Conservation (phyloP, 2,329 filamentous ascomycete genomes). For the Nectriaceae sp. region DNA sequence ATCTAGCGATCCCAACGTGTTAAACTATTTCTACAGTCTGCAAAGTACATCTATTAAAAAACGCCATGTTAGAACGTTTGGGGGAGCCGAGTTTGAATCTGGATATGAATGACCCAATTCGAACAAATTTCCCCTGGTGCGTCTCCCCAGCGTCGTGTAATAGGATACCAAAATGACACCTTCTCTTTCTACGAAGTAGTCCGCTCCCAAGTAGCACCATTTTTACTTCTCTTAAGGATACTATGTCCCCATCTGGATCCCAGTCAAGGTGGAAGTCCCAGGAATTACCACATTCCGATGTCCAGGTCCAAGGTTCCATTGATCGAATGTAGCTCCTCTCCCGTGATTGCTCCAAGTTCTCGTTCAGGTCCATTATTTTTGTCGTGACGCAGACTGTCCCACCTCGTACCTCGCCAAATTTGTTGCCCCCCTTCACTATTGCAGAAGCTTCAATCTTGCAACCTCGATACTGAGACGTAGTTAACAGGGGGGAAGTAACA, state of each 20-base stretch:
- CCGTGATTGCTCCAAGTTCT: not conserved
- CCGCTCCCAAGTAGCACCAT: not conserved
- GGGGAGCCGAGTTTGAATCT: no score
- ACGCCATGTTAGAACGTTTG: no score
- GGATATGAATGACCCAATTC: no score
- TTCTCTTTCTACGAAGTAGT: no score
- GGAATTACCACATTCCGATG: not conserved
- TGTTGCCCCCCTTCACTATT: not conserved
- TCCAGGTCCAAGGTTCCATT: not conserved
- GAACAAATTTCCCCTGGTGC: no score
- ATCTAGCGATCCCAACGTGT: no score
- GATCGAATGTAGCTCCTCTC: not conserved
- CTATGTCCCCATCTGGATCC: not conserved
- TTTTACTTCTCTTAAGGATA: not conserved
- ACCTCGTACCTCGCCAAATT: not conserved
- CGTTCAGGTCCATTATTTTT: not conserved
- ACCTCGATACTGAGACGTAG: not conserved
- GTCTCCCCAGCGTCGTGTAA: no score
- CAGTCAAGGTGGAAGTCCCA: not conserved
- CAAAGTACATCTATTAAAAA: no score
- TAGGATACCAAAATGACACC: no score
- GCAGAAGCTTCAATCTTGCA: not conserved
- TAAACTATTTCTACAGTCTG: no score
- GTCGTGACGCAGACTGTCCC: not conserved
- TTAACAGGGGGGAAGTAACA: not conserved